Evolutionary conservation across 2,329 filamentous ascomycete species (phyloP), one percentile per base, ranked within the genome.

Genomic region (Paraphoma sp.): DNA sequence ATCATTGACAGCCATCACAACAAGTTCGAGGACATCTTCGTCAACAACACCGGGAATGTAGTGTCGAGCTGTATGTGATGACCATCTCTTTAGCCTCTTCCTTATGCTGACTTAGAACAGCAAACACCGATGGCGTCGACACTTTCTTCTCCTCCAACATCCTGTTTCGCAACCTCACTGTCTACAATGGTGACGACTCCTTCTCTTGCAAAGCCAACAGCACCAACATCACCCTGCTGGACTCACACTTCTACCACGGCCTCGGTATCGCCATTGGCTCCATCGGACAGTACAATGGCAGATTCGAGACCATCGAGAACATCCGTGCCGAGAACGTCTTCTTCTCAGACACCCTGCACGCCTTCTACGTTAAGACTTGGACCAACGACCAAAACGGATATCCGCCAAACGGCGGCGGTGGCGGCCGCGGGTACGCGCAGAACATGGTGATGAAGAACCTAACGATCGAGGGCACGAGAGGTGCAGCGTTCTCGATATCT

Each of bases 361-460:
- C 77, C 1, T 78, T 77, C n/a, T 84, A 85, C 60, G 69, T 87
- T 56, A 87, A 87, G 74, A 87, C 84, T 0, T 87, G 85, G 85
- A 84, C 83, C 0, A 83, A 82, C 16, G 71, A 81, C 9, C 77
- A 78, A 36, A 76, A 77, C 29, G 81, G 83, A 16, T 82, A 80
- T 48, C 83, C 83, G 1, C 84, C 84, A 1, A 87, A 88, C 60
- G 84, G 85, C 14, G 85, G 84, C 1, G 84, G 84, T 10, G 85
- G 83, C 14, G 85, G 85, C 3, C 64, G 81, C 0, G 84, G 84
- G 9, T 78, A 72, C 48, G 74, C 73, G 1, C 64, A 71, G 16
- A 76, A 79, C 42, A 69, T 81, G 43, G 62, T 59, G 11, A 72
- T 78, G 53, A 71, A 67, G n/a, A 70, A 81, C 56, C 58, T 80